Base-by-base conservation (phyloP, 2,329 filamentous ascomycete genomes). In the Corynespora cassiicola region DNA sequence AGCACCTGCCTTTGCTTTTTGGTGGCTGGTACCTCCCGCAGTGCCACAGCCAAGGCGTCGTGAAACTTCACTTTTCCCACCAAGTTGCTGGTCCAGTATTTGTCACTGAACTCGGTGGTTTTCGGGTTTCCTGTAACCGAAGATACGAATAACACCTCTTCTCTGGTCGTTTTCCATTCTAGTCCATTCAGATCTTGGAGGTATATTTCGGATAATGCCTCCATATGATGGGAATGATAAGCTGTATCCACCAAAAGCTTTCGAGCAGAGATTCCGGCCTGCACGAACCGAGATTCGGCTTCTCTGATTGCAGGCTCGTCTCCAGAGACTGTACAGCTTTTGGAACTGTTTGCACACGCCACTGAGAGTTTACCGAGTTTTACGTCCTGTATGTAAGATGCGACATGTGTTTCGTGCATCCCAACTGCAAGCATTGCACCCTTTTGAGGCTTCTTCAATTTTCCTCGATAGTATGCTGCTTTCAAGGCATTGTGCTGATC, bases 201-300 rank as follows among this genome's bases (percentile, higher is more conserved):
- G n/a, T 73, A 71, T 2, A 55, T 47, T 5, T 39, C 48, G 5
- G 60, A 53, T 27, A 63, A 65, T 2, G 54, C 39, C 4, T 59
- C 15, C 70, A 73, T 73, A 21, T 74, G 71, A 20, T 65, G 61
- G 0, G 69, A 73, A 36, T 75, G 74, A 30, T 75, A 76, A 0
- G 73, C 73, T 10, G 52, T 65, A 17, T 71, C 65, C 1, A 51
- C 62, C 39, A 67, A 60, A 5, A 77, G 54, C 40, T 11, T 61
- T 1, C 72, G 56, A 4, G 55, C 61, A 41, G 75, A 76, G 7
- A 64, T 65, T 7, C 60, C 47, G 10, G 63, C 53, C 6, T 63
- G 24, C 15, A 44, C 38, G 26, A 34, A 27, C 5, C n/a, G n/a
- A n/a, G n/a, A n/a, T n/a, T n/a, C 55, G 1, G 59, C 41, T 31